These are phyloP conservation scores for Penicillium expansum DNA, from an alignment of 2,329 filamentous ascomycete genomes.

Conservation along the genomic window DNA sequence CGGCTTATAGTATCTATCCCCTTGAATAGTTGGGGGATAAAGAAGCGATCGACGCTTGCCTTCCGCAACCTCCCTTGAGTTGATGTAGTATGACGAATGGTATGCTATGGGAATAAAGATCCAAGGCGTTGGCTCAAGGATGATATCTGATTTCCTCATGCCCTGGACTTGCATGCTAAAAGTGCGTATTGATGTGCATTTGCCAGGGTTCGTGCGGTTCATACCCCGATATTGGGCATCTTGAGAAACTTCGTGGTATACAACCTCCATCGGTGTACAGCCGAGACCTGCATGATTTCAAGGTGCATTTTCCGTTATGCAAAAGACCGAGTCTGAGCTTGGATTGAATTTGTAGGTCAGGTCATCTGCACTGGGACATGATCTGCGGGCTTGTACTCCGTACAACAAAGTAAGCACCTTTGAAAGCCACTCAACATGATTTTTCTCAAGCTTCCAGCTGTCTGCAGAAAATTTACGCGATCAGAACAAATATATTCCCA, in stretches of 20 bases:
- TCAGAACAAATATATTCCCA: not conserved
- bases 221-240: not conserved
- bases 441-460: constrained; percentile 1
- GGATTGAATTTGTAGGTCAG: constrained; percentile 19
- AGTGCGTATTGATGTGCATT: not conserved
- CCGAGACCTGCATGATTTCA: constrained; percentile 7
- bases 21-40: not conserved
- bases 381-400: constrained; percentile 14
- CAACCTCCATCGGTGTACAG: not conserved
- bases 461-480: not conserved
- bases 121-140: constrained; percentile 2
- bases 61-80: not conserved
- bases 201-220: not conserved
- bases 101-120: constrained; percentile 15
- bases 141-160: not conserved
- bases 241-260: not conserved
- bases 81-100: constrained; percentile 7
- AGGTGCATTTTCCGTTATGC: constrained; percentile 4
- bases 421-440: not conserved
- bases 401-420: constrained; percentile 8
- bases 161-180: not conserved
- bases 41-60: not conserved
- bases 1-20: not conserved
- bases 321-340: constrained; percentile 3
- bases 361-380: constrained; percentile 22